Conservation (phyloP, 805 yeast genomes). For the Kluyveromyces nonfermentans region DNA sequence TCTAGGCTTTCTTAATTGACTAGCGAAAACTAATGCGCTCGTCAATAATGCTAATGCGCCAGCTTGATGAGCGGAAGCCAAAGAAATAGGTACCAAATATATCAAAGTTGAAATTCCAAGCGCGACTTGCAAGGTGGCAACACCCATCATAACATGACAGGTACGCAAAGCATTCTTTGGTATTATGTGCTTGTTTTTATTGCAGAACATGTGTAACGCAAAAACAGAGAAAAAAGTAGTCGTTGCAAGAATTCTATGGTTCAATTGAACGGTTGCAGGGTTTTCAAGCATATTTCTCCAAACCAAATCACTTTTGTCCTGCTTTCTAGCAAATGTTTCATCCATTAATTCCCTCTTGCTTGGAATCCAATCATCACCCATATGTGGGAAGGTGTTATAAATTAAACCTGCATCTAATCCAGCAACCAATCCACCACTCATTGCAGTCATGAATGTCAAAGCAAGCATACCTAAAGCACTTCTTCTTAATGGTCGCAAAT, state of each 20-base stretch:
- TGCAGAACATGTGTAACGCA: constrained; percentile 62
- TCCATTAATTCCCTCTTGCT: constrained; percentile 69
- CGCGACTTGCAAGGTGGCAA: constrained; percentile 73
- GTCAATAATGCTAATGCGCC: constrained; percentile 90
- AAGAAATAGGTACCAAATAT: constrained; percentile 82
- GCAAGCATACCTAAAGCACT: constrained; percentile 48
- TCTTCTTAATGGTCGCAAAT: constrained; percentile 47
- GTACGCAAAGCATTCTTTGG: constrained; percentile 50
- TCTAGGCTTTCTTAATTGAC: constrained; percentile 52
- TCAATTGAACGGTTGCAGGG: constrained; percentile 90
- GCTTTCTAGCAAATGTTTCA: constrained; percentile 56
- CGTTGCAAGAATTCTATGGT: constrained; percentile 78
- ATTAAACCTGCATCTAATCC: constrained; percentile 96
- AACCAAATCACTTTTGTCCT: constrained; percentile 61
- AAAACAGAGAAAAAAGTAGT: constrained; percentile 66
- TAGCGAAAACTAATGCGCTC: constrained; percentile 53
- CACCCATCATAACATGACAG: constrained; percentile 66
- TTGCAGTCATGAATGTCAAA: constrained; percentile 78
- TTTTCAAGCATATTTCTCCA: constrained; percentile 94
- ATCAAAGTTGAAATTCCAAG: constrained; percentile 81
- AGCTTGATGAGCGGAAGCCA: constrained; percentile 95
- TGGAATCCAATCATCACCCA: constrained; percentile 84
- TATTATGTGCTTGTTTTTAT: constrained; percentile 41
- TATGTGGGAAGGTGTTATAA: constrained; percentile 91
- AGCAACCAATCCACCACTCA: constrained; percentile 98